Evolutionary conservation across 129 eudicot genomes (phyloP).

Genomic region (Deinandra increscens): DNA sequence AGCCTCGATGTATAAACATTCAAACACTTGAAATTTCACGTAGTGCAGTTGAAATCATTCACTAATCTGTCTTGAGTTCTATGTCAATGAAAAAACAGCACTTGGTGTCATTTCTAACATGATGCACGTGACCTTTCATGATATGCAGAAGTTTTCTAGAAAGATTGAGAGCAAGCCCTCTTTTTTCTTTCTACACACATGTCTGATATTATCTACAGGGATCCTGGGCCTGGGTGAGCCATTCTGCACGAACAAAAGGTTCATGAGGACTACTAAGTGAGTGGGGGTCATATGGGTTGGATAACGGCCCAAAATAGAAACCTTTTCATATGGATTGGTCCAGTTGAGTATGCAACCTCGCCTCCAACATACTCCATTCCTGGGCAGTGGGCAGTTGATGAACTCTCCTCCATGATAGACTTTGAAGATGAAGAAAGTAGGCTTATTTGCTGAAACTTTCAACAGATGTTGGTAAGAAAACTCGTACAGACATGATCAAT

Average conservation of each 20-base stretch:
- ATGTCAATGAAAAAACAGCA: conserved; percentile 51
- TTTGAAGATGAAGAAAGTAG: no score
- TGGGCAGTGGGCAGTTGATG: no score
- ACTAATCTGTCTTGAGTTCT: conserved; percentile 27
- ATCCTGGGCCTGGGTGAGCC: conserved; percentile 58
- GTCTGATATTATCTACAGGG: conserved; percentile 48
- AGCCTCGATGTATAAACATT: neutral
- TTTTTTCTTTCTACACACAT: conserved; percentile 41
- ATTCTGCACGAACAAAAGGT: conserved; percentile 34
- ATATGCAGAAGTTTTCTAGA: conserved; percentile 44
- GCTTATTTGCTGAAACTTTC: no score
- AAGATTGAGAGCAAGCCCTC: conserved; percentile 49
- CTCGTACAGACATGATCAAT: no score
- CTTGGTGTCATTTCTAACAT: conserved; percentile 43
- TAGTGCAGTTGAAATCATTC: conserved; percentile 15
- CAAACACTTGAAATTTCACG: neutral
- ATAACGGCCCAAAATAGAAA: neutral
- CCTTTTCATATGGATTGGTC: neutral
- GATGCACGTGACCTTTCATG: conserved; percentile 58
- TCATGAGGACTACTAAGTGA: neutral
- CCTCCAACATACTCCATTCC: no score
- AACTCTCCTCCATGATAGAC: no score
- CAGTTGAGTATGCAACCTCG: no score
- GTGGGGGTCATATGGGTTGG: neutral
- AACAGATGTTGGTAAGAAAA: no score